These are phyloP conservation scores for Neurospora pannonica DNA, from an alignment of 495 filamentous ascomycete species.

Conservation along the genomic window DNA sequence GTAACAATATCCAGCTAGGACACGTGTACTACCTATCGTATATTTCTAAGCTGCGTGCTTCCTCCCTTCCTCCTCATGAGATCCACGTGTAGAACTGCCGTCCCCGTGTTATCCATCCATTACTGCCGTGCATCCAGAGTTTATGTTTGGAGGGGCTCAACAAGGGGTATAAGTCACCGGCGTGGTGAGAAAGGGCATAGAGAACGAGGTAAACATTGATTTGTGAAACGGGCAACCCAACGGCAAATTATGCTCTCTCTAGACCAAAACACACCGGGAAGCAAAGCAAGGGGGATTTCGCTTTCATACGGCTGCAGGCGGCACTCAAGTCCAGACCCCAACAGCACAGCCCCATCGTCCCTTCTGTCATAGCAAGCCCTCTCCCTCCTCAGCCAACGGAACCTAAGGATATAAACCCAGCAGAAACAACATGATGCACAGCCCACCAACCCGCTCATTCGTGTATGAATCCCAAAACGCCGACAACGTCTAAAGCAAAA, in stretches of 20 bases:
- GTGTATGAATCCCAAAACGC: conserved; percentile 5
- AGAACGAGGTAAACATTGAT: background rate
- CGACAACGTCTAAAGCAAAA: background rate
- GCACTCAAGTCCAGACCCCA: background rate
- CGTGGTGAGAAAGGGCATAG: background rate
- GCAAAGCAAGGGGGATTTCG: background rate
- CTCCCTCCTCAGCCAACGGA: background rate
- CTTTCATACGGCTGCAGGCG: background rate
- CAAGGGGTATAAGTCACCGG: background rate
- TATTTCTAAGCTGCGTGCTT: background rate
- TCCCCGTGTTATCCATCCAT: background rate
- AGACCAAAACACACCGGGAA: background rate
- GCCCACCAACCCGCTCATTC: background rate
- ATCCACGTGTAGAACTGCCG: background rate
- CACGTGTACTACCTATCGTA: background rate
- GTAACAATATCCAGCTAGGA: background rate
- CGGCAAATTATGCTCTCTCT: background rate
- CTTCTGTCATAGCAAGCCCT: background rate
- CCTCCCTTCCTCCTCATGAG: background rate
- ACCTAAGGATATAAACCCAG: conserved; percentile 1
- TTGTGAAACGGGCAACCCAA: background rate
- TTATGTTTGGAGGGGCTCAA: background rate
- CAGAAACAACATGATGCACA: conserved; percentile 9
- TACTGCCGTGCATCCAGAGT: background rate
- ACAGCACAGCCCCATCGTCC: background rate